phyloP scores from a whole-genome alignment of 345 rosid species.

The Capsella bursapastoris region DNA sequence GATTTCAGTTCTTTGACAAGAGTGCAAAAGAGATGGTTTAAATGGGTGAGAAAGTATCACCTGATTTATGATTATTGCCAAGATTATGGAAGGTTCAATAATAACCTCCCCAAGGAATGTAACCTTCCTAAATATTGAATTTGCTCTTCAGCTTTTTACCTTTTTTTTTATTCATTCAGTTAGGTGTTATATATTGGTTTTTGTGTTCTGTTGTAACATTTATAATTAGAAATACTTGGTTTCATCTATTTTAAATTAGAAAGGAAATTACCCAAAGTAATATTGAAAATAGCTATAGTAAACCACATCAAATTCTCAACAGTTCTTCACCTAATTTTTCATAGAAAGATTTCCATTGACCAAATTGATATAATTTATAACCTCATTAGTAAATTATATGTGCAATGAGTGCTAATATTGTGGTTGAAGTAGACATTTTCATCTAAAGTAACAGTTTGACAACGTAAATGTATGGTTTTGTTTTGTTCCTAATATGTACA shows the following conservation, averaged over 20 bases:
- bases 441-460: too few species aligned
- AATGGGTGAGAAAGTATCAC: constrained; percentile 80
- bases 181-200: background rate
- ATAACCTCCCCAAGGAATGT: constrained; percentile 76
- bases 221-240: background rate
- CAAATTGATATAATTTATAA: too few species aligned
- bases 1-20: constrained; percentile 53
- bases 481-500: too few species aligned
- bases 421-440: too few species aligned
- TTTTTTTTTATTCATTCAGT: background rate
- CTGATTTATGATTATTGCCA: constrained; percentile 83
- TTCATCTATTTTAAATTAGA: background rate
- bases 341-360: too few species aligned
- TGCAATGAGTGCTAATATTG: too few species aligned
- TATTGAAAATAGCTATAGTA: background rate
- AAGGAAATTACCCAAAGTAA: background rate
- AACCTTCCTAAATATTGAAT: constrained; percentile 68
- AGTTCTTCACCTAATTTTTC: background rate
- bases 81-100: constrained; percentile 66
- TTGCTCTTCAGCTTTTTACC: background rate
- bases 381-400: too few species aligned
- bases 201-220: background rate
- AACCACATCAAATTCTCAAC: too few species aligned
- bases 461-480: too few species aligned
- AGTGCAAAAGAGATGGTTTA: constrained; percentile 70